phyloP scores from a whole-genome alignment of 1,284 basidiomycete genomes.

The Leccinum proliferum region DNA sequence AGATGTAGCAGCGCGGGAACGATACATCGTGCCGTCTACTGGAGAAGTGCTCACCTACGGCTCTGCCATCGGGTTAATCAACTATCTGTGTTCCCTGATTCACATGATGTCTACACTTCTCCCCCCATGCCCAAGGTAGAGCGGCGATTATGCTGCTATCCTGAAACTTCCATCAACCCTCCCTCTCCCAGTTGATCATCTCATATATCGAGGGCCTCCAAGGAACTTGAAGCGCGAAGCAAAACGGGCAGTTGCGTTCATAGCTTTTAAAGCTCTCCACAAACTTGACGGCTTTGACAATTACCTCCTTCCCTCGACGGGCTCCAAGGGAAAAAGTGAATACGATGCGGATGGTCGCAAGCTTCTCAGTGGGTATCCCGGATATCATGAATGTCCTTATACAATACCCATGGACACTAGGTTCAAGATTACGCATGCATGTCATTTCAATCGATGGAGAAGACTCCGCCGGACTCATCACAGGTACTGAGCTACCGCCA shows the following conservation, averaged over 20 bases:
- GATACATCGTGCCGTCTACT: constrained; percentile 64
- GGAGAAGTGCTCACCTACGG: constrained; percentile 75
- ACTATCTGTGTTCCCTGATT: constrained; percentile 69
- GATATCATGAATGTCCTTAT: constrained; percentile 51
- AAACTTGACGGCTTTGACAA: constrained; percentile 73
- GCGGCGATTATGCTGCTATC: constrained; percentile 49
- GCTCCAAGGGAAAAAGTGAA: constrained; percentile 37
- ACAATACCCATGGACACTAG: constrained; percentile 60
- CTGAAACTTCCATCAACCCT: constrained; percentile 65
- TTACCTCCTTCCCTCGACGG: constrained; percentile 61
- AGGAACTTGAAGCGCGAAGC: constrained; percentile 72
- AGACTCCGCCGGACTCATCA: constrained; percentile 51
- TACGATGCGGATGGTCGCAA: constrained; percentile 48
- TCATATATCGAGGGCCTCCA: constrained; percentile 50
- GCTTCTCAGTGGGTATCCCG: constrained; percentile 36
- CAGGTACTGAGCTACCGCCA: constrained; percentile 49
- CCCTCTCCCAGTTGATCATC: constrained; percentile 50
- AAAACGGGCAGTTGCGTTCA: constrained; percentile 73
- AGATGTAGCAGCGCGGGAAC: constrained; percentile 61
- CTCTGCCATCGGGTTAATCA: constrained; percentile 63
- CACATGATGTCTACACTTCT: constrained; percentile 63
- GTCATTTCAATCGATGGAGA: constrained; percentile 46
- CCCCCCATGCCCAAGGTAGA: constrained; percentile 53
- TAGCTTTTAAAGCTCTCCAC: constrained; percentile 63
- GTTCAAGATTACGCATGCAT: constrained; percentile 55